phyloP scores from a whole-genome alignment of 108 stramenopile species.

The Cyclotella sp. region DNA sequence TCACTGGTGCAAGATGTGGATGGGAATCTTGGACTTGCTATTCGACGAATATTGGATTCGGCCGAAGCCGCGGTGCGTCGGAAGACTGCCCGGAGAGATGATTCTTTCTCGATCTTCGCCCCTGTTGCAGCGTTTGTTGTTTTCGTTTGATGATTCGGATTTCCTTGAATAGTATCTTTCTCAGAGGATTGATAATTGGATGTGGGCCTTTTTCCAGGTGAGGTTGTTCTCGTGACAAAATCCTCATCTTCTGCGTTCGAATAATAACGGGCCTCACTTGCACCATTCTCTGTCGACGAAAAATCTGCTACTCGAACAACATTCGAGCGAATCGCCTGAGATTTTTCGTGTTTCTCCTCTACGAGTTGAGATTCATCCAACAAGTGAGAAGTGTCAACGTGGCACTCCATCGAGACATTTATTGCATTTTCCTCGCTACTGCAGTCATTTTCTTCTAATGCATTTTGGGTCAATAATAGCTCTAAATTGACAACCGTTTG shows the following conservation, averaged over 20 bases:
- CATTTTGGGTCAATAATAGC: neutral
- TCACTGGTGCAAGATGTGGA: neutral
- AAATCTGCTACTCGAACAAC: slow-evolving; percentile 22
- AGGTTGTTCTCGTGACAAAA: neutral
- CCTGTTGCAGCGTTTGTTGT: neutral
- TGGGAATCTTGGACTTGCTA: slow-evolving; percentile 6
- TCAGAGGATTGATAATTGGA: slow-evolving; percentile 12
- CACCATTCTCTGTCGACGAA: neutral
- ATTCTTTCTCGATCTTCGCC: slow-evolving; percentile 24
- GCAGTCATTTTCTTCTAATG: slow-evolving; percentile 6
- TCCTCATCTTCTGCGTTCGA: neutral
- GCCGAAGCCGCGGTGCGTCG: slow-evolving; percentile 27
- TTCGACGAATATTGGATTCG: slow-evolving; percentile 22
- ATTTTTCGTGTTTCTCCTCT: neutral
- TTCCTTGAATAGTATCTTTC: slow-evolving; percentile 5
- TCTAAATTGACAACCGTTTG: neutral
- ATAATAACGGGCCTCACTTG: neutral
- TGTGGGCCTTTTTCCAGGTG: neutral
- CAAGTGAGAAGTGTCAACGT: slow-evolving; percentile 25
- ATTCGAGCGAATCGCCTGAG: neutral
- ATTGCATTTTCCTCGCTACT: neutral
- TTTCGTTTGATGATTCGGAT: neutral
- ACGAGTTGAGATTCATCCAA: slow-evolving; percentile 15
- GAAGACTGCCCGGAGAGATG: slow-evolving; percentile 44
- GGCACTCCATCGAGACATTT: slow-evolving; percentile 35